Conservation (phyloP, 1,284 basidiomycete species). For the Neolentinus lepideus region DNA sequence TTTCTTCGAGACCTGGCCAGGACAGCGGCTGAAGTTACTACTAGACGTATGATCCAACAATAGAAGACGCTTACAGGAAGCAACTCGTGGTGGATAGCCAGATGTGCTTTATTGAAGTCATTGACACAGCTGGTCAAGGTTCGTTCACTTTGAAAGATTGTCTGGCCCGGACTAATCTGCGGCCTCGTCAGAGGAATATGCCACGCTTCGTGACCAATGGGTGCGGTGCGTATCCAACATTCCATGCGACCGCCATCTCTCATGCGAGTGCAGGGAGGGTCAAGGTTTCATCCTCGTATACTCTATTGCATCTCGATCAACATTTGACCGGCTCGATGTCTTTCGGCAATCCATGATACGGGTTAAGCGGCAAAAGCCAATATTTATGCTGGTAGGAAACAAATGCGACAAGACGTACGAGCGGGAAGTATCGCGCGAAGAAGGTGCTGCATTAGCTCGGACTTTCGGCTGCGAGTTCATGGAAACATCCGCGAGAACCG, state of each 20-base stretch:
- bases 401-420: slow-evolving; percentile 85
- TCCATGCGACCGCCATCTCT: slow-evolving; percentile 5
- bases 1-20: slow-evolving; percentile 2
- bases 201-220: slow-evolving; percentile 98
- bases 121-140: slow-evolving; percentile 95
- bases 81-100: slow-evolving; percentile 87
- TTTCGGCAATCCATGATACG: slow-evolving; percentile 94
- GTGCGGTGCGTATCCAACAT: slow-evolving; percentile 64
- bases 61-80: slow-evolving; percentile 93
- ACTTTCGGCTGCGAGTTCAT: slow-evolving; percentile 92
- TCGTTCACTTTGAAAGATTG: slow-evolving; percentile 19
- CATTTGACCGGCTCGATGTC: slow-evolving; percentile 90
- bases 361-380: slow-evolving; percentile 84
- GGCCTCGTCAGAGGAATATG: slow-evolving; percentile 79
- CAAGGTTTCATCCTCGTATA: slow-evolving; percentile 99
- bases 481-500: slow-evolving; percentile 94
- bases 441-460: slow-evolving; percentile 81
- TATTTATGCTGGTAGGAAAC: slow-evolving; percentile 89
- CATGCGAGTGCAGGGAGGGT: slow-evolving; percentile 65
- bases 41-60: slow-evolving; percentile 86
- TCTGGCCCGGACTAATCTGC: slow-evolving; percentile 9
- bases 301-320: slow-evolving; percentile 91
- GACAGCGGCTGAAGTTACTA: background rate
- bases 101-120: slow-evolving; percentile 89
- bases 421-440: slow-evolving; percentile 84